phyloP scores from a whole-genome alignment of 2,329 filamentous ascomycete genomes.

The Podosphaera xanthii region DNA sequence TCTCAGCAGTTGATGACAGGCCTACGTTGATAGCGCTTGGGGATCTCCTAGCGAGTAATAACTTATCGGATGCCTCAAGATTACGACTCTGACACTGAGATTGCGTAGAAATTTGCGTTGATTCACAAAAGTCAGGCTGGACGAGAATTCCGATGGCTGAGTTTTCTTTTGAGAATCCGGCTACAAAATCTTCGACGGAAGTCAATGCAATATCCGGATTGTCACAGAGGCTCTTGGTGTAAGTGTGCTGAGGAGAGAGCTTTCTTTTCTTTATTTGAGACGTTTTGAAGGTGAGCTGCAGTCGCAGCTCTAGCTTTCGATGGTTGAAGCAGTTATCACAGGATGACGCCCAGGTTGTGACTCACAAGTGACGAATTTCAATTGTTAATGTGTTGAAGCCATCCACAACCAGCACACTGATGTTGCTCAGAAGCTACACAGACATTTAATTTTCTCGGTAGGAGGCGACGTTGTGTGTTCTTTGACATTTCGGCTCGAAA shows the following conservation, averaged over 20 bases:
- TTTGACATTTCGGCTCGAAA: not conserved
- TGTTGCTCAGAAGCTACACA: not conserved
- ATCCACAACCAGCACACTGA: not conserved
- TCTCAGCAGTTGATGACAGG: slow-evolving; percentile 32
- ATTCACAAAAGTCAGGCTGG: slow-evolving; percentile 20
- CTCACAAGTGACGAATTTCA: not conserved
- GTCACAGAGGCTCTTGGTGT: slow-evolving; percentile 9
- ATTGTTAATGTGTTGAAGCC: not conserved
- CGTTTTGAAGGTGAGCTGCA: slow-evolving; percentile 49
- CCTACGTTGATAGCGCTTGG: slow-evolving; percentile 34
- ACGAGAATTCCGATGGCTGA: slow-evolving; percentile 19
- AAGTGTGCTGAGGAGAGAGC: slow-evolving; percentile 23
- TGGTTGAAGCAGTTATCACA: not conserved
- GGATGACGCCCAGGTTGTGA: not conserved
- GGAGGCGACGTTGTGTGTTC: not conserved
- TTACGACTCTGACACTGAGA: slow-evolving; percentile 19
- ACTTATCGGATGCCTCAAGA: slow-evolving; percentile 25
- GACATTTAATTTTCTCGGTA: not conserved
- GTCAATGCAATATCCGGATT: slow-evolving; percentile 12
- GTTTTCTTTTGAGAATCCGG: slow-evolving; percentile 22
- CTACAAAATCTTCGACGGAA: slow-evolving; percentile 19
- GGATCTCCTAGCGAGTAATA: slow-evolving; percentile 32
- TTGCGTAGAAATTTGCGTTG: slow-evolving; percentile 24
- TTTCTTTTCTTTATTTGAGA: slow-evolving; percentile 54
- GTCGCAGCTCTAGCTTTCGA: slow-evolving; percentile 12